Evolutionary conservation across 176 grass and related monocot genomes (phyloP).

Genomic region (Cenchrus fungigraminus): DNA sequence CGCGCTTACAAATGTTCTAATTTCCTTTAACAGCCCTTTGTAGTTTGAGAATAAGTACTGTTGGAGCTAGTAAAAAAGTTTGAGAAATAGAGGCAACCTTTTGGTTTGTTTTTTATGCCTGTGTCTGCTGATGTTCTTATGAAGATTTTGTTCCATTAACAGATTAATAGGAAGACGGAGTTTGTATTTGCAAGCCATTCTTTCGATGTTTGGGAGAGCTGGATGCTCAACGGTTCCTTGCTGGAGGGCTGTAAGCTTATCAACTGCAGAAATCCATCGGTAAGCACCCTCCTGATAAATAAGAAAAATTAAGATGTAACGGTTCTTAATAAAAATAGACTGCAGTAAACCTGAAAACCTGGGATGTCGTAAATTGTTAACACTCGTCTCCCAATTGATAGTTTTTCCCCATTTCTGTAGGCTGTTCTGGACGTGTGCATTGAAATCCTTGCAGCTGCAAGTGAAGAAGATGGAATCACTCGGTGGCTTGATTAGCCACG

Average conservation of each 20-base stretch:
- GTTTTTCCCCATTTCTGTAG: slow-evolving; percentile 33
- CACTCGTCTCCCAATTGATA: not conserved
- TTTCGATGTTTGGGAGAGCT: slow-evolving; percentile 92
- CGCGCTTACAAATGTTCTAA: not conserved
- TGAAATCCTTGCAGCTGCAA: slow-evolving; percentile 75
- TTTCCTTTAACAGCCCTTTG: not conserved
- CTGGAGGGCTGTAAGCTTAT: slow-evolving; percentile 77
- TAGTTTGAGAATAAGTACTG: not conserved
- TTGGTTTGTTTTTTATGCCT: not conserved
- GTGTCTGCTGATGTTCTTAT: not conserved
- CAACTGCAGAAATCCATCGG: slow-evolving; percentile 85
- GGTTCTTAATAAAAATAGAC: not conserved
- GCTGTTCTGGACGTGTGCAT: slow-evolving; percentile 76
- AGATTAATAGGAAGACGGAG: slow-evolving; percentile 95
- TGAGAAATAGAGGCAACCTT: not conserved
- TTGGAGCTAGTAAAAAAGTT: not conserved
- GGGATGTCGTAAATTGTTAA: not conserved
- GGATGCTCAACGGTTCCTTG: slow-evolving; percentile 75
- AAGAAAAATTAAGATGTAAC: not conserved
- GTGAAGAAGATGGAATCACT: slow-evolving; percentile 83
- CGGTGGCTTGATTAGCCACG: slow-evolving; percentile 71
- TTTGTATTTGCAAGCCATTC: slow-evolving; percentile 95
- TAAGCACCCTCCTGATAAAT: slow-evolving; percentile 39
- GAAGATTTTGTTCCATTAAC: slow-evolving; percentile 11
- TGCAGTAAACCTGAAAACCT: not conserved